phyloP scores from a whole-genome alignment of 2,329 filamentous ascomycete species.

The Trichoderma sp. region DNA sequence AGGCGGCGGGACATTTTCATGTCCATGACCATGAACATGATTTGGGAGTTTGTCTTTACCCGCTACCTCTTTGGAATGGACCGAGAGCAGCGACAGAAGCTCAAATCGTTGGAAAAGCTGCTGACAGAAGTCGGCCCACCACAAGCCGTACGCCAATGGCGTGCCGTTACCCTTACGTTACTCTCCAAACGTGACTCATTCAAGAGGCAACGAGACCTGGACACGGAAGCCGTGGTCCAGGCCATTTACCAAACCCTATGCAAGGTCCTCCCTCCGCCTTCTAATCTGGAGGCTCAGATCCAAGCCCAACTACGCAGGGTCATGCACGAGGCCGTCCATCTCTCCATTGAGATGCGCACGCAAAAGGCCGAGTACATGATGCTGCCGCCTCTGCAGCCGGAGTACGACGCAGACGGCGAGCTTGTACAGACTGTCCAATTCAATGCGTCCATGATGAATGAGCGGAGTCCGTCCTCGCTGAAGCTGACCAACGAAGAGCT shows the following conservation, averaged over 20 bases:
- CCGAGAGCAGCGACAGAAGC: conserved; percentile 92
- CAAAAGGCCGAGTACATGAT: conserved; percentile 98
- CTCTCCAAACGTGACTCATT: conserved; percentile 80
- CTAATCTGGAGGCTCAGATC: conserved; percentile 75
- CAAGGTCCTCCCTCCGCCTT: conserved; percentile 81
- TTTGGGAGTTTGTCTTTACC: conserved; percentile 98
- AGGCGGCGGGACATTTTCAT: conserved; percentile 92
- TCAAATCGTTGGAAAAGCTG: conserved; percentile 92
- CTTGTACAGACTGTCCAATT: conserved; percentile 84
- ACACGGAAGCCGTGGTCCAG: conserved; percentile 93
- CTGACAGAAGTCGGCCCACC: conserved; percentile 82
- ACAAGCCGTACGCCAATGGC: conserved; percentile 93
- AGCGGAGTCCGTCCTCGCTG: conserved; percentile 65
- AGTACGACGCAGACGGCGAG: conserved; percentile 92
- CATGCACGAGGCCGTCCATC: conserved; percentile 80
- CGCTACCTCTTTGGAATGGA: conserved; percentile 99
- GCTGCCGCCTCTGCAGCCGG: conserved; percentile 89
- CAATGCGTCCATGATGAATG: conserved; percentile 92
- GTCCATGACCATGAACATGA: conserved; percentile 98
- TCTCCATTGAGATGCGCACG: conserved; percentile 95
- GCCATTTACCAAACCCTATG: conserved; percentile 78
- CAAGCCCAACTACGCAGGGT: conserved; percentile 83
- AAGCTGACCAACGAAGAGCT: conserved; percentile 69
- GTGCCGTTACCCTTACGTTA: conserved; percentile 88
- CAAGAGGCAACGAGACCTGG: conserved; percentile 74